Conservation (phyloP, 495 filamentous ascomycete genomes). For the Acidiella bohemica region DNA sequence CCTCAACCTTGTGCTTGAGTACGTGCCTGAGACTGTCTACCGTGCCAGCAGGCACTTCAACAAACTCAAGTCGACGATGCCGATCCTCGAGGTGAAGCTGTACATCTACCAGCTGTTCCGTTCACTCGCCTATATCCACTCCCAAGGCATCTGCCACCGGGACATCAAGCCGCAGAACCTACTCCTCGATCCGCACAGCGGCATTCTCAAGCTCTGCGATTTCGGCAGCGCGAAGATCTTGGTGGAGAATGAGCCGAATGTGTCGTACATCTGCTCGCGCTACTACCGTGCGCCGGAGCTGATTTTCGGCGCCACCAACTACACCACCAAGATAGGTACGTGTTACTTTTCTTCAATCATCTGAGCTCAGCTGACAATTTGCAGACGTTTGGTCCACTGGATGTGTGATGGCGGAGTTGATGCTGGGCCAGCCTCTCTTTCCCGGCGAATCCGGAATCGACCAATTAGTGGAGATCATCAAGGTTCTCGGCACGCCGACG, state of each 20-base stretch:
- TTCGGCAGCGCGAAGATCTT: constrained; percentile 98
- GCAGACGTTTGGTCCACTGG: constrained; percentile 98
- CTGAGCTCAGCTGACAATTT: constrained; percentile 5
- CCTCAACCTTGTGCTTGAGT: constrained; percentile 94
- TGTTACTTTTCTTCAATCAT: not conserved
- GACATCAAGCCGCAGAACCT: constrained; percentile 99
- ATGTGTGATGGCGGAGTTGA: constrained; percentile 97
- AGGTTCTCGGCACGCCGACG: constrained; percentile 95
- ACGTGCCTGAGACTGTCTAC: constrained; percentile 96
- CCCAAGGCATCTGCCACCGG: constrained; percentile 95
- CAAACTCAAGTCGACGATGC: constrained; percentile 99
- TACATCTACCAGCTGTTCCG: constrained; percentile 99
- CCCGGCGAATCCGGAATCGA: constrained; percentile 99
- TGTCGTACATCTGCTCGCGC: constrained; percentile 98
- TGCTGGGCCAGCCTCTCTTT: constrained; percentile 97
- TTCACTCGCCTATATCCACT: constrained; percentile 96
- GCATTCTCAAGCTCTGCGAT: constrained; percentile 93
- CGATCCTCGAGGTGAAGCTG: constrained; percentile 93
- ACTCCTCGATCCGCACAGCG: constrained; percentile 75
- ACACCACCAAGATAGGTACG: constrained; percentile 97
- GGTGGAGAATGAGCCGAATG: constrained; percentile 97
- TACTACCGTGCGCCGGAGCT: constrained; percentile 97
- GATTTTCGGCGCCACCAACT: constrained; percentile 98
- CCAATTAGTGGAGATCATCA: constrained; percentile 98
- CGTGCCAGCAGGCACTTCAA: constrained; percentile 98